A percentile compares a stretch with the other conserved stretches of the same genome.
phyloP scores from a whole-genome alignment of 352 stramenopile genomes.

The Pythium insidiosum region DNA sequence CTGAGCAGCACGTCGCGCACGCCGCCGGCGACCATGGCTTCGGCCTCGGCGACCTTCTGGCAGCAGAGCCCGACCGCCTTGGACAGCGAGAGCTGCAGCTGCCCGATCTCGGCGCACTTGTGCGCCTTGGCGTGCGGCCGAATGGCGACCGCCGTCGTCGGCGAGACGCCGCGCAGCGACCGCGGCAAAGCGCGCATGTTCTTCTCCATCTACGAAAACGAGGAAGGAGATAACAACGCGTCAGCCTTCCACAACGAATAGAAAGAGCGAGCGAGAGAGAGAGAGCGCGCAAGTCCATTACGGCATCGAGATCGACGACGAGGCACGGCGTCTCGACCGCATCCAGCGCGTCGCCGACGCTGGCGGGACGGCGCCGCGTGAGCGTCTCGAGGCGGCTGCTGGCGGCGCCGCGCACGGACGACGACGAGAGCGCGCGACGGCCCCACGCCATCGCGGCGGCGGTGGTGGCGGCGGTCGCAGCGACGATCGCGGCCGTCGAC shows the following conservation, averaged over 20 bases:
- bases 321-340: constrained; percentile 57
- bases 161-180: constrained; percentile 16
- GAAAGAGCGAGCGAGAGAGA: neutral
- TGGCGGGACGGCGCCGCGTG: constrained; percentile 10
- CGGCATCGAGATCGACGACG: constrained; percentile 50
- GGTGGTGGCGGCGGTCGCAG: too few species aligned
- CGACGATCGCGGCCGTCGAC: neutral
- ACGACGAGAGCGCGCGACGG: neutral
- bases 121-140: constrained; percentile 70
- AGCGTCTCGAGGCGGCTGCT: constrained; percentile 2
- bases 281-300: too few species aligned
- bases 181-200: constrained; percentile 34
- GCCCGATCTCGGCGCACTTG: constrained; percentile 46
- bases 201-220: constrained; percentile 29
- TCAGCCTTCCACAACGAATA: neutral
- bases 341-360: constrained; percentile 25
- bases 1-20: constrained; percentile 52
- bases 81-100: constrained; percentile 35
- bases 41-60: constrained; percentile 61
- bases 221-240: neutral
- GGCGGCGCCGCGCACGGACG: neutral
- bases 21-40: constrained; percentile 60
- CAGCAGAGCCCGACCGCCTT: constrained; percentile 47
- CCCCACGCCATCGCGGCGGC: neutral
- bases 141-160: constrained; percentile 25